A percentile compares a stretch with the other conserved stretches of the same genome.
These are phyloP conservation scores for Phytophthora macrochlamydospora DNA, from an alignment of 352 stramenopile species.

Conservation along the genomic window DNA sequence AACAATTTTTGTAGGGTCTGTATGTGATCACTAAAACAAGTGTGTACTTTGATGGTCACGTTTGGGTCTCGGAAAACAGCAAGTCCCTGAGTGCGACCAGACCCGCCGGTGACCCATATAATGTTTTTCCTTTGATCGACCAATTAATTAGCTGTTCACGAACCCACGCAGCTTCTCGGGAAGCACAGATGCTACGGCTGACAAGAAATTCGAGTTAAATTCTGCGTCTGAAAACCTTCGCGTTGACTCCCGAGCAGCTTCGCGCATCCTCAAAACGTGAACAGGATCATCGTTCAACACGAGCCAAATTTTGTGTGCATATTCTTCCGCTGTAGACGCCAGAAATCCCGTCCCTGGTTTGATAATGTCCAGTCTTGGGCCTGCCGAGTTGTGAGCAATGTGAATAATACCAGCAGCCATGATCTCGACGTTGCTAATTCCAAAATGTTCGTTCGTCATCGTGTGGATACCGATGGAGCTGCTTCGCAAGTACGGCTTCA, in stretches of 20 bases:
- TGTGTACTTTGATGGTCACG: too few species aligned
- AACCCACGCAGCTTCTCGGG: neutral
- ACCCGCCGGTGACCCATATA: too few species aligned
- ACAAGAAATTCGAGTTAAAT: constrained; percentile 53
- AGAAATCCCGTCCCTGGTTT: constrained; percentile 70
- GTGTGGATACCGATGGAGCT: constrained; percentile 95
- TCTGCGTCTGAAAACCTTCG: constrained; percentile 59
- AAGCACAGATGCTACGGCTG: constrained; percentile 17
- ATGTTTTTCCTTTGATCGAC: too few species aligned
- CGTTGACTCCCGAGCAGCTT: constrained; percentile 30
- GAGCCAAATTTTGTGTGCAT: constrained; percentile 68
- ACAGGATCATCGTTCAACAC: neutral
- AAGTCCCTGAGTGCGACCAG: too few species aligned
- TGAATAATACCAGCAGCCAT: constrained; percentile 95
- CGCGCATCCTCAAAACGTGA: constrained; percentile 23
- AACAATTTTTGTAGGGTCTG: too few species aligned
- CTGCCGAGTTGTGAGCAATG: constrained; percentile 96
- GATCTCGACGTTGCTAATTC: constrained; percentile 99
- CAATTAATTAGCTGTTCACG: neutral
- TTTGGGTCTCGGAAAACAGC: too few species aligned
- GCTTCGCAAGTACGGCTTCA: constrained; percentile 82
- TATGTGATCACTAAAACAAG: too few species aligned
- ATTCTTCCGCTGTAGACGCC: constrained; percentile 78
- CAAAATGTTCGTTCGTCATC: constrained; percentile 99
- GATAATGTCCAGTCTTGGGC: constrained; percentile 92